Conservation (phyloP, 2,329 filamentous ascomycete species). For the Emergomyces pasteurianus region DNA sequence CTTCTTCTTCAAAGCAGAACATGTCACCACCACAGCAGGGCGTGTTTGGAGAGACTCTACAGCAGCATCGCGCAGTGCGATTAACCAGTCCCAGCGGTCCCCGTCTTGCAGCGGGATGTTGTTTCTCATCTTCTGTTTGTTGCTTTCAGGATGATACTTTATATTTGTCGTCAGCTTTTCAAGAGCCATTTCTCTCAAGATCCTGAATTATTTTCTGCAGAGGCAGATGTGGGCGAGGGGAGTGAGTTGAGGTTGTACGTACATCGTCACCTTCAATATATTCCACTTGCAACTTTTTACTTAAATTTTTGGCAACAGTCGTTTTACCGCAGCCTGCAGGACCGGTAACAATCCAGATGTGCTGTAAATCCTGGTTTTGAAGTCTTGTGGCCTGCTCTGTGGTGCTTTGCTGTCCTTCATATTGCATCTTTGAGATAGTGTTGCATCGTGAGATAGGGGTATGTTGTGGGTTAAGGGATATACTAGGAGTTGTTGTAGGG, state of each 20-base stretch:
- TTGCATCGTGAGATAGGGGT: constrained; percentile 10
- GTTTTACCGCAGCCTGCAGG: constrained; percentile 72
- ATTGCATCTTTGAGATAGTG: neutral
- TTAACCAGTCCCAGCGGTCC: constrained; percentile 97
- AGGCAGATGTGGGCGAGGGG: neutral
- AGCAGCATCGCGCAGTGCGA: constrained; percentile 54
- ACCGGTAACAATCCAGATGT: constrained; percentile 72
- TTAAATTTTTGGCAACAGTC: constrained; percentile 56
- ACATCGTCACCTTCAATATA: constrained; percentile 73
- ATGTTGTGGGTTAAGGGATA: constrained; percentile 10
- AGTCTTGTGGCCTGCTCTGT: neutral
- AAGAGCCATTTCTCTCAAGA: neutral
- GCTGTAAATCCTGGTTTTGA: constrained; percentile 32
- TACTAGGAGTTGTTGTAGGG: neutral
- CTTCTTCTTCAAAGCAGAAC: constrained; percentile 91
- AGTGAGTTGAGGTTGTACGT: constrained; percentile 22
- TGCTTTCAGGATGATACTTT: constrained; percentile 46
- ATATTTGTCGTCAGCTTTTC: neutral
- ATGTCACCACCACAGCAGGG: constrained; percentile 79
- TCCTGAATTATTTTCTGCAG: neutral
- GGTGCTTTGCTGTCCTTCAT: neutral
- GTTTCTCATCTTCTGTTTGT: constrained; percentile 81
- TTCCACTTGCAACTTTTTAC: constrained; percentile 50
- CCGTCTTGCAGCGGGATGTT: constrained; percentile 78
- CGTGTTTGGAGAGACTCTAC: constrained; percentile 39